Percentiles rank a stretch among this genome's conserved stretches.
phyloP scores from a whole-genome alignment of 192 early-diverging fungal species.

The Obelidium mucronatum region DNA sequence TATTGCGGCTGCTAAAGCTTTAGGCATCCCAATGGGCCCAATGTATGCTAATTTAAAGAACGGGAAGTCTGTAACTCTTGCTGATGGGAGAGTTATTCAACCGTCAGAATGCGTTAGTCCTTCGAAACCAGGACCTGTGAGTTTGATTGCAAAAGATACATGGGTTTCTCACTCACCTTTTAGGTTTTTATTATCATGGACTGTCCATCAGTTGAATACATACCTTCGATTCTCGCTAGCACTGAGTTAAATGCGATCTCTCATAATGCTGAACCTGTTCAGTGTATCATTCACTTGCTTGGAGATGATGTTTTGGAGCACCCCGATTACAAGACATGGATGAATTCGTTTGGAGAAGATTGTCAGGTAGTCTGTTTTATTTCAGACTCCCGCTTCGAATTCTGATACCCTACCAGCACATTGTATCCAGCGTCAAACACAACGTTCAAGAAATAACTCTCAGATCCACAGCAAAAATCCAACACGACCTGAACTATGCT shows the following conservation, averaged over 20 bases:
- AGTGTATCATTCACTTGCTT: conserved; percentile 70
- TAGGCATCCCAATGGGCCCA: conserved; percentile 58
- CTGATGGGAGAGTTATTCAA: conserved; percentile 72
- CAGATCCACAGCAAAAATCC: conserved; percentile 66
- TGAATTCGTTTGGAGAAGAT: conserved; percentile 69
- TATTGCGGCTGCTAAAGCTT: conserved; percentile 57
- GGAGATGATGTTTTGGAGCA: conserved; percentile 66
- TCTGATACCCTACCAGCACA: conserved; percentile 60
- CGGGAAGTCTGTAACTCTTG: conserved; percentile 63
- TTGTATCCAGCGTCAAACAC: conserved; percentile 72
- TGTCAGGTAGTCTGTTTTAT: conserved; percentile 55
- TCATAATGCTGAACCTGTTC: conserved; percentile 37
- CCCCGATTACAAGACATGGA: conserved; percentile 72
- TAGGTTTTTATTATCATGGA: conserved; percentile 50
- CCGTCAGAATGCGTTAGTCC: conserved; percentile 75
- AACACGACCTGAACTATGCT: conserved; percentile 71
- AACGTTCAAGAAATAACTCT: conserved; percentile 72
- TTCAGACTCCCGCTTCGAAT: background rate
- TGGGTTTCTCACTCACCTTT: background rate
- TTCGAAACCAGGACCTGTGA: conserved; percentile 63
- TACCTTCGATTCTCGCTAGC: conserved; percentile 17
- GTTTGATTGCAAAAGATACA: background rate
- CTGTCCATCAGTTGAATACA: conserved; percentile 45
- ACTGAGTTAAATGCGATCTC: conserved; percentile 31
- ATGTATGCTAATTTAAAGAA: conserved; percentile 63